These are phyloP conservation scores for Claviceps sp. DNA, from an alignment of 2,329 filamentous ascomycete genomes.

Conservation along the genomic window DNA sequence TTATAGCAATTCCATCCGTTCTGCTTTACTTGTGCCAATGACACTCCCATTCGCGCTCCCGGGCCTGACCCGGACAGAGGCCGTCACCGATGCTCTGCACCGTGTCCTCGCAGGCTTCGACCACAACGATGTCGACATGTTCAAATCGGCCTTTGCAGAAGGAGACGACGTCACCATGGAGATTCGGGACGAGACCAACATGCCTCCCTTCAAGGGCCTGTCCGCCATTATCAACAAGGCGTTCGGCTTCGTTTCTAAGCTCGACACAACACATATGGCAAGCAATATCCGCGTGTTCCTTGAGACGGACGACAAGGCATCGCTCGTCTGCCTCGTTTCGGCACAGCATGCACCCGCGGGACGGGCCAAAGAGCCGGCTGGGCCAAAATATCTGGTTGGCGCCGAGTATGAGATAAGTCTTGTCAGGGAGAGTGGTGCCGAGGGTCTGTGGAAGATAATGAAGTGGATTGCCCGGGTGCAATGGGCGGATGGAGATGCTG, in stretches of 20 bases:
- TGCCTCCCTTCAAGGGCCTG: neutral
- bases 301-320: slow-evolving; percentile 7
- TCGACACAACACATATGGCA: slow-evolving; percentile 18
- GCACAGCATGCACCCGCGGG: neutral
- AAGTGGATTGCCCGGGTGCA: slow-evolving; percentile 15
- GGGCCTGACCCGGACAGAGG: slow-evolving; percentile 2
- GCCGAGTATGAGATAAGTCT: slow-evolving; percentile 17
- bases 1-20: too few relatives aligned
- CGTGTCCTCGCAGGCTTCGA: slow-evolving; percentile 3
- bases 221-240: slow-evolving; percentile 1
- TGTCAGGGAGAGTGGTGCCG: slow-evolving; percentile 13
- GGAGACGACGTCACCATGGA: neutral
- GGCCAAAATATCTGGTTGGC: slow-evolving; percentile 13
- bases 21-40: neutral
- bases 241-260: slow-evolving; percentile 1
- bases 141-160: slow-evolving; percentile 1
- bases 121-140: slow-evolving; percentile 1
- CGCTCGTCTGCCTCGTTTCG: neutral
- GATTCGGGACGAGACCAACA: neutral
- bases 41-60: neutral
- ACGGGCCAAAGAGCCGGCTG: neutral
- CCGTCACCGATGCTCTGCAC: slow-evolving; percentile 3
- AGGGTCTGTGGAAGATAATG: slow-evolving; percentile 20
- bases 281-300: slow-evolving; percentile 17
- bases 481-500: slow-evolving; percentile 15